Evolutionary conservation across 2,329 filamentous ascomycete genomes (phyloP).

Genomic region (Aspergillus fumigatus): DNA sequence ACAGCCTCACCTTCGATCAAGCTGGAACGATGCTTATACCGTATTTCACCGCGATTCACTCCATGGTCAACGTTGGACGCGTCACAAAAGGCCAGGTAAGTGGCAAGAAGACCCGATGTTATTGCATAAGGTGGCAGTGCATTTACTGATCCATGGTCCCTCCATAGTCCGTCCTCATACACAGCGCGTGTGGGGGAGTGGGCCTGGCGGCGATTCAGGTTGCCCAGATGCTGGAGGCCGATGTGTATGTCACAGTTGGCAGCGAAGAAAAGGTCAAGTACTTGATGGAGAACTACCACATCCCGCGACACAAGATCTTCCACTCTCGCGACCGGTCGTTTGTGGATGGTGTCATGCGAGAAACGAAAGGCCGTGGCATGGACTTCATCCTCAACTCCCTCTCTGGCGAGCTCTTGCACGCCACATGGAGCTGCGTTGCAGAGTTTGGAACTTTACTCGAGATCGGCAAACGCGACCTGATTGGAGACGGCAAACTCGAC

Average conservation of each 20-base stretch:
- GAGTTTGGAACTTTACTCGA: conserved; percentile 20
- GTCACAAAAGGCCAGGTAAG: background rate
- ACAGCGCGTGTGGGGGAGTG: conserved; percentile 3
- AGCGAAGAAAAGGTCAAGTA: conserved; percentile 18
- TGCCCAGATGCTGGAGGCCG: conserved; percentile 2
- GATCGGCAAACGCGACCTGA: conserved; percentile 13
- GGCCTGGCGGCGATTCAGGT: conserved; percentile 9
- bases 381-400: conserved; percentile 28
- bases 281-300: conserved; percentile 10
- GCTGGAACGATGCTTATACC: conserved; percentile 3
- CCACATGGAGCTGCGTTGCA: conserved; percentile 24
- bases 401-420: conserved; percentile 23
- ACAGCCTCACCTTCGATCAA: conserved; percentile 1
- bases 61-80: conserved; percentile 3
- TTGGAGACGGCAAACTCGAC: conserved; percentile 1
- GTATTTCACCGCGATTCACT: conserved; percentile 7
- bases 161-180: conserved; percentile 8
- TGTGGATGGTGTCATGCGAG: conserved; percentile 9
- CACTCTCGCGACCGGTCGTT: conserved; percentile 20
- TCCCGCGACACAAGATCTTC: conserved; percentile 22
- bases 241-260: conserved; percentile 19
- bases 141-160: no score
- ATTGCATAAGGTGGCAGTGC: no score
- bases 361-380: conserved; percentile 19
- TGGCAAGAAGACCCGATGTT: no score